A percentile compares a stretch with the other conserved stretches of the same genome.
These are phyloP conservation scores for Sporobolomyces roseus DNA, from an alignment of 768 basidiomycete genomes.

Conservation along the genomic window DNA sequence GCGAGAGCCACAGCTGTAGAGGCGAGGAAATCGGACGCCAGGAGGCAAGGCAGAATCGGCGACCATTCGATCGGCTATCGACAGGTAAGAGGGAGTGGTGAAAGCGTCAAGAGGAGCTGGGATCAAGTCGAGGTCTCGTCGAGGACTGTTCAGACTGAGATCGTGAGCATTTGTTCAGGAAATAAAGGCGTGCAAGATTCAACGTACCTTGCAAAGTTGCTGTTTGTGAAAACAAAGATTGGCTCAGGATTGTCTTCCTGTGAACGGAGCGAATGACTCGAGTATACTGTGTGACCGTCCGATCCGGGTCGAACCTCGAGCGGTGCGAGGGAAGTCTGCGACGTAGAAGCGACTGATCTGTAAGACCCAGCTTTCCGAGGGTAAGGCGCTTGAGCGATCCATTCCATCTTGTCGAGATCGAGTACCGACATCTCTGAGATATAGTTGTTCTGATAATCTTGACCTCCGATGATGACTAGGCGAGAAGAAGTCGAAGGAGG, in stretches of 20 bases:
- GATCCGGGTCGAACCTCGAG: conserved; percentile 9
- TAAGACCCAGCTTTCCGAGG: conserved; percentile 91
- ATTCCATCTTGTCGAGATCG: conserved; percentile 66
- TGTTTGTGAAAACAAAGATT: conserved; percentile 90
- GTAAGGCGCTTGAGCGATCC: conserved; percentile 75
- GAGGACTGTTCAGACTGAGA: conserved; percentile 53
- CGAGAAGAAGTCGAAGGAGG: not conserved
- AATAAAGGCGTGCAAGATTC: not conserved
- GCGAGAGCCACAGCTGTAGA: conserved; percentile 73
- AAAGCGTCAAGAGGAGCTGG: conserved; percentile 58
- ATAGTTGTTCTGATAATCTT: conserved; percentile 80
- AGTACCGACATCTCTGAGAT: conserved; percentile 59
- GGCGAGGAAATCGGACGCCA: conserved; percentile 91
- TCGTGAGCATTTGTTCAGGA: not conserved
- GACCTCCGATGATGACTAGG: conserved; percentile 73
- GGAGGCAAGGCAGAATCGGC: conserved; percentile 77
- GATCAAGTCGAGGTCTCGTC: conserved; percentile 89
- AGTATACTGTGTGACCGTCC: conserved; percentile 5
- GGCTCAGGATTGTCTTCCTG: conserved; percentile 64
- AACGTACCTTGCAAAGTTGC: conserved; percentile 64
- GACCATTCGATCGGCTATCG: conserved; percentile 11
- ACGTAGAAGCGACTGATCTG: conserved; percentile 77
- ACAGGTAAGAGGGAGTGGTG: conserved; percentile 65
- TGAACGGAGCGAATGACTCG: conserved; percentile 14
- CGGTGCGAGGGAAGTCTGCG: conserved; percentile 14